Evolutionary conservation across 495 filamentous ascomycete genomes (phyloP), one percentile per base, ranked within the genome.

Genomic region (Elaphomyces granulatus): DNA sequence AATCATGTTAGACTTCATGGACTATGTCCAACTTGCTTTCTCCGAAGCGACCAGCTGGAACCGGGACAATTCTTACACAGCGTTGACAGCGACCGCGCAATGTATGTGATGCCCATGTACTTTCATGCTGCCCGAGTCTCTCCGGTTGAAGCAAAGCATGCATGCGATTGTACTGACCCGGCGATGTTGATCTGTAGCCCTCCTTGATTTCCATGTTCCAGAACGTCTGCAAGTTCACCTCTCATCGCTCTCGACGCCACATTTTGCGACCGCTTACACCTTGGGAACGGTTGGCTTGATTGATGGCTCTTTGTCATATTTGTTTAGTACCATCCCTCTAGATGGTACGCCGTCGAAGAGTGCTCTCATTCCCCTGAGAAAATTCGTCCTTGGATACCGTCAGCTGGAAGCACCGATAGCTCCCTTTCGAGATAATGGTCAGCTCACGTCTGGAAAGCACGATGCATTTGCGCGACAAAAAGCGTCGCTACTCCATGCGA

Each of bases 1-100:
- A n/a, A n/a, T n/a, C n/a, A 98, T 98, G 90, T 77, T 93, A 64
- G 80, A 84, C 58, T 98, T 95, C 67, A 98, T 96, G 87, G 85
- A 95, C 55, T 87, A 93, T 62, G 78, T 98, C 60, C 88, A 92
- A 59, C 75, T 83, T 55, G 80, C 85, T 56, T 98, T 96, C 64
- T 82, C 83, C 58, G 70, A 80, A 59, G 78, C 79, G 40, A 86
- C 86, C 4, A 68, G 76, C 47, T 96, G 90, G 90, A 83, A 88
- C 54, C 71, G 75, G 44, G 87, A 98, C 64, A 96, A 94, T 60
- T 84, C 78, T 10, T 98, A 98, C 62, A 78, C 81, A 42, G 74
- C 79, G 28, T 72, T 98, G 43, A 95, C 83, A 33, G 79, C 79
- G 32, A 94, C 92, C 10, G 78, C 86, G 26, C 72, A 81, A 68